Base-by-base conservation (phyloP, 2,329 filamentous ascomycete genomes). In the Curvularia spicifera region DNA sequence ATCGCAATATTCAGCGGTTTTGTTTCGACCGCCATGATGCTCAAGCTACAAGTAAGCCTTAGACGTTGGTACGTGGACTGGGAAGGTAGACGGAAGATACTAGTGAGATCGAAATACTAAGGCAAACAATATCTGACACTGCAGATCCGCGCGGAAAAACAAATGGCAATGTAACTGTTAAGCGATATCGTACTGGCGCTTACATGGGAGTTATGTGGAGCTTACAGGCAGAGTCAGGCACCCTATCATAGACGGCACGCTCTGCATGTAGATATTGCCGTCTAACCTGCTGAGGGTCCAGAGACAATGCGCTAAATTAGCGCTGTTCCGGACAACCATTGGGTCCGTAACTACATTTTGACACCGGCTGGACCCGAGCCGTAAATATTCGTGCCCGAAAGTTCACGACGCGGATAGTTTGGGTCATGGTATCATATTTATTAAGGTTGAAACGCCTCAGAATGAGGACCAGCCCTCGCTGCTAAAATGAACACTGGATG, bases 1-100 rank as follows among this genome's bases (percentile, higher is more conserved):
- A 88, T 83, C 59, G 85, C 84, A 58, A 86, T 70, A 46, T 72
- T 74, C 63, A 78, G 76, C 10, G 64, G 5, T 6, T 8, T n/a
- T 43, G 12, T 46, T 54, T 73, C 15, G 9, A n/a, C 6, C 31
- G 37, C 43, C 29, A 26, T 53, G 37, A 13, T 29, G 29, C 33
- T 46, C 7, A 15, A 37, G 26, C 15, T 26, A 10, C 4, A 10
- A 18, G 18, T n/a, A 28, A 4, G n/a, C 5, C 9, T 18, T 13
- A 10, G 1, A 5, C 7, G 20, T 8, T 29, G 5, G 9, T 46
- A 22, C 12, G 28, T 4, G 10, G 9, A 15, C 10, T 13, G n/a
- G 5, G 44, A 7, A 8, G 44, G 2, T 12, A 4, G 5, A 31
- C 15, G 28, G n/a, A 13, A 13, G 4, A 33, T 5, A 10, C 28